These are phyloP conservation scores for Hamamelis virginiana DNA, from an alignment of 164 flowering plant genomes.

Conservation along the genomic window DNA sequence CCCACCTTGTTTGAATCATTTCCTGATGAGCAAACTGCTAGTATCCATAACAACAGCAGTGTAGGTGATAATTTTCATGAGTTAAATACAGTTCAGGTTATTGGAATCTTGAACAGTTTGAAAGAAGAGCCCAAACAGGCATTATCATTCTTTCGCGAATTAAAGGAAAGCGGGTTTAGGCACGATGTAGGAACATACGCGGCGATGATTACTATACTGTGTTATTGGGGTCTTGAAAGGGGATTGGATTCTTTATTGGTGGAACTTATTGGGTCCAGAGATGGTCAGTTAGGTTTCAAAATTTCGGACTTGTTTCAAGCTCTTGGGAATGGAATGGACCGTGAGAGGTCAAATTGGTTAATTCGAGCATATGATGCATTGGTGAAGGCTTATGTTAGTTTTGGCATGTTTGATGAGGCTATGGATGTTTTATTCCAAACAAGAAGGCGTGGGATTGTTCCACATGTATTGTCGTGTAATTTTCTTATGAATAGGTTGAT, in stretches of 20 bases:
- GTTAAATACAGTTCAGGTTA: slow-evolving; percentile 32
- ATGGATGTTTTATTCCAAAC: slow-evolving; percentile 40
- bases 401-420: slow-evolving; percentile 64
- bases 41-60: background rate
- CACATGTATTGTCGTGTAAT: slow-evolving; percentile 50
- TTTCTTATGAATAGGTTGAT: slow-evolving; percentile 57
- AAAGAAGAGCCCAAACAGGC: slow-evolving; percentile 51
- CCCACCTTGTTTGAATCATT: background rate
- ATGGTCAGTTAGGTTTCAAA: slow-evolving; percentile 30
- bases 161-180: slow-evolving; percentile 44
- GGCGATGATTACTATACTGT: slow-evolving; percentile 44
- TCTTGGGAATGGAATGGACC: slow-evolving; percentile 26
- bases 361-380: slow-evolving; percentile 39
- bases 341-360: slow-evolving; percentile 14
- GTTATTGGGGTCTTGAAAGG: slow-evolving; percentile 38
- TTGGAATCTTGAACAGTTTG: slow-evolving; percentile 35
- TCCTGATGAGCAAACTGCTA: slow-evolving; percentile 10
- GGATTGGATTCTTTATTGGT: slow-evolving; percentile 46
- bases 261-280: slow-evolving; percentile 42
- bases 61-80: slow-evolving; percentile 4
- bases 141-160: slow-evolving; percentile 38
- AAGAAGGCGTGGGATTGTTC: slow-evolving; percentile 35
- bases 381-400: slow-evolving; percentile 50
- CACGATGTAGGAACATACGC: slow-evolving; percentile 46
- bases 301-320: slow-evolving; percentile 41